Conservation (phyloP, 2,329 filamentous ascomycete species). For the Mariannaea sp. region DNA sequence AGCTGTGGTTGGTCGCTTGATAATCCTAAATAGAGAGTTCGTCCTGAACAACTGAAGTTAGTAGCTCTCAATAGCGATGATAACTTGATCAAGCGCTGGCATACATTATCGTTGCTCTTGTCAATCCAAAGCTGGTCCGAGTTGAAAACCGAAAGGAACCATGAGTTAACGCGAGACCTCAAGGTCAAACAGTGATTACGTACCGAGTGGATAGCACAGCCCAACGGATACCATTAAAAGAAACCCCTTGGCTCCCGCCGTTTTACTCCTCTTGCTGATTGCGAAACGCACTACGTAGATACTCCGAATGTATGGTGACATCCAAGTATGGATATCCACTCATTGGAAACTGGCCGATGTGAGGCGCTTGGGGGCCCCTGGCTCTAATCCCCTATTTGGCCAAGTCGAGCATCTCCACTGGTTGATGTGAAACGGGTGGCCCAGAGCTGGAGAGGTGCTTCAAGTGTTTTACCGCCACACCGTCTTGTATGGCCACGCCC, state of each 20-base stretch:
- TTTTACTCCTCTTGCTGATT: constrained; percentile 5
- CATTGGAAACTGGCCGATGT: constrained; percentile 15
- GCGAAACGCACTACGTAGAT: too few relatives aligned
- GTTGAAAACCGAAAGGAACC: too few relatives aligned
- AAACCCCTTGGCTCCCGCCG: constrained; percentile 6
- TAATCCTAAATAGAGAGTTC: constrained; percentile 13
- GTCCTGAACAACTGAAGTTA: background rate
- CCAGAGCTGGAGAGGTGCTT: constrained; percentile 1
- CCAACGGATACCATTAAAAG: background rate
- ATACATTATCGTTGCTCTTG: too few relatives aligned
- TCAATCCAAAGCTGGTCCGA: too few relatives aligned
- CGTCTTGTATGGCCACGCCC: constrained; percentile 5
- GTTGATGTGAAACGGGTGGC: constrained; percentile 13
- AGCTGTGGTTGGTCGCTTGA: constrained; percentile 2
- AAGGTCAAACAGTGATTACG: constrained; percentile 13
- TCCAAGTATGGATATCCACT: constrained; percentile 11
- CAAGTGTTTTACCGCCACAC: constrained; percentile 10
- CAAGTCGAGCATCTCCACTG: constrained; percentile 5
- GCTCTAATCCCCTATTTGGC: constrained; percentile 2
- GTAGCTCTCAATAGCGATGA: too few relatives aligned
- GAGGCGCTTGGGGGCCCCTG: constrained; percentile 6
- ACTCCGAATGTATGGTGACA: constrained; percentile 12
- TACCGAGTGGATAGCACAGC: constrained; percentile 1
- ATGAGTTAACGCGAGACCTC: too few relatives aligned
- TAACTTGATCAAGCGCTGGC: too few relatives aligned